Evolutionary conservation across 164 flowering plant genomes (phyloP), one percentile per base, ranked within the genome.

Genomic region (Vitis rotundifolia): DNA sequence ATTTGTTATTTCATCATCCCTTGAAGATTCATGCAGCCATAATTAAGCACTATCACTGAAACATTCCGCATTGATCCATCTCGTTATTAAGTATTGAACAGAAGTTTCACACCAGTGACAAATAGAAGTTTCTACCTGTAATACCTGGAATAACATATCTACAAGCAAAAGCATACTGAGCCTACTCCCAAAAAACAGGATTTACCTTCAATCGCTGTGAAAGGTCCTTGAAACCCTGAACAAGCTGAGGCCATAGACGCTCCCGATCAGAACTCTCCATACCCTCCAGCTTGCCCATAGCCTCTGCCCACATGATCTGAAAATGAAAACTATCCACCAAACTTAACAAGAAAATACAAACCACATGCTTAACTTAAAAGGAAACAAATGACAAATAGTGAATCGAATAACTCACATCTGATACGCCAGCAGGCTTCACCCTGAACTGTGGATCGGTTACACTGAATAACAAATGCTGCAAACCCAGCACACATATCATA

Each of bases 261-360:
- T 95, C 97, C 10, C 98, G 78, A 58, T 93, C 87, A 2, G 84
- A 62, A 75, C 89, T 88, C 63, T 93, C 97, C 99, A 95, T 93
- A 37, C 98, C 98, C 76, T 95, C 98, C 71, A 95, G 79, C 80
- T 93, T 95, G 26, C 84, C 88, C 91, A 93, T 90, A 56, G 97
- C 98, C 80, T 93, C 98, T n/a, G 97, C 94, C 98, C 98, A 95
- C 99, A 93, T 95, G 16, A 95, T 90, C 99, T 95, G 81, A 28
- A 69, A 86, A 75, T 22, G 68, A 71, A 84, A 86, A 87, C 76
- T 74, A 77, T 71, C 66, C 57, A 55, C 69, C 78, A 66, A 56
- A 60, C 49, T 78, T 67, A 78, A 74, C 62, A 29, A 56, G 63
- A 48, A 61, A 58, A 31, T 18, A 14, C 54, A 28, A 53, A 15